Base-by-base conservation (phyloP, 306 rosid genomes). In the Gleditsia sinensis region DNA sequence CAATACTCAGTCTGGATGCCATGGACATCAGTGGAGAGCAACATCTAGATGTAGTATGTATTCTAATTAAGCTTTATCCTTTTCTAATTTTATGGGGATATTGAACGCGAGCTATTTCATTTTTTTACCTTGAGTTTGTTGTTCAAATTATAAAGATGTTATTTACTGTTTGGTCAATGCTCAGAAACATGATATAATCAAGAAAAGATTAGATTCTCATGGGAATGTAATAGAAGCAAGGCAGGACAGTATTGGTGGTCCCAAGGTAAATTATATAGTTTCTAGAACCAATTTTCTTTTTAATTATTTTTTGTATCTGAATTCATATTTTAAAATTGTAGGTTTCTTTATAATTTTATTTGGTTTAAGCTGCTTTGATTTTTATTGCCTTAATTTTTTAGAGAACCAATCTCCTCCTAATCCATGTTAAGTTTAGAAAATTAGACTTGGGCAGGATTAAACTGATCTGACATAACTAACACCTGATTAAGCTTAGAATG, bases 21-120 rank as follows among this genome's bases (percentile, higher is more conserved):
- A 95, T 95, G 95, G 99, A 95, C 82, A 95, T 95, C 66, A 95
- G 99, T 37, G 99, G 99, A 77, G 99, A 95, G 83, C 99, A 95
- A 70, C 98, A 95, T 78, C 88, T 95, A 19, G 99, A 95, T 67
- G 92, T 95, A 14, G 99, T 95, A 92, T 19, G 99, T 83, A 75
- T 78, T 34, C 19, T 50, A 45, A 51, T 55, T 71, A 59, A 46
- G 16, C 50, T 28, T 79, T 69, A n/a, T n/a, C n/a, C 46, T 58
- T 20, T 19, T 28, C 24, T 49, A 13, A 13, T 13, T 13, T 27
- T 34, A 27, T 9, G 25, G 30, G 67, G 3, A 36, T 17, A 34
- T 10, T 61, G 46, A 55, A 54, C 62, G 5, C 16, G 56, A 67
- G 37, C 3, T 36, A 36, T 36, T 14, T 6, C 3, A 19, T 19